These are phyloP conservation scores for Cadophora malorum DNA, from an alignment of 2,329 filamentous ascomycete species.

Conservation along the genomic window DNA sequence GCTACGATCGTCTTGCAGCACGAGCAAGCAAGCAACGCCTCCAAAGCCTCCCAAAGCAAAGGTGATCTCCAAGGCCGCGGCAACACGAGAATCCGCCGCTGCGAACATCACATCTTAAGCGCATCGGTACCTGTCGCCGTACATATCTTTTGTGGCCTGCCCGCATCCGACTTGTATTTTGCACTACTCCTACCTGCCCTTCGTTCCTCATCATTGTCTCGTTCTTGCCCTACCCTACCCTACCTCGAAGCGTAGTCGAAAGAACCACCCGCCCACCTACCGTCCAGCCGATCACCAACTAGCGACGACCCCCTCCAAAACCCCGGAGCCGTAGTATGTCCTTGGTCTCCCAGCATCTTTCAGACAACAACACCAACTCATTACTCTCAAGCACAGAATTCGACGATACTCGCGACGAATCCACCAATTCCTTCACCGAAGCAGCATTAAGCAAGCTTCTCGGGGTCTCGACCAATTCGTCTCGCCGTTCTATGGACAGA, in stretches of 20 bases:
- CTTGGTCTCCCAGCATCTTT: constrained; percentile 44
- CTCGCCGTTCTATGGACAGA: constrained; percentile 60
- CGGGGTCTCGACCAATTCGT: constrained; percentile 39
- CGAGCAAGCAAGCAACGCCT: constrained; percentile 9
- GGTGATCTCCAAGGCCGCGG: constrained; percentile 13
- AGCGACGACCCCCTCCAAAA: constrained; percentile 32
- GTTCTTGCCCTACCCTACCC: not conserved
- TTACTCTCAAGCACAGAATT: constrained; percentile 34
- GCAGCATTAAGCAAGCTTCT: constrained; percentile 44
- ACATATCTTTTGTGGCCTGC: not conserved
- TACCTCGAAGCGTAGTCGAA: not conserved
- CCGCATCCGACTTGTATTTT: not conserved
- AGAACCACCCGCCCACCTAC: not conserved
- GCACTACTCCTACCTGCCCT: not conserved
- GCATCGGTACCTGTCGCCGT: constrained; percentile 18
- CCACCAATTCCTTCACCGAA: constrained; percentile 33
- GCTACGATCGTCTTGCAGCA: constrained; percentile 29
- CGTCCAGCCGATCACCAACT: constrained; percentile 18
- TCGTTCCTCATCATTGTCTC: not conserved
- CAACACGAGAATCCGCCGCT: constrained; percentile 1
- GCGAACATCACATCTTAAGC: not conserved
- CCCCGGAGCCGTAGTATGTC: constrained; percentile 45
- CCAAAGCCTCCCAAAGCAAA: not conserved
- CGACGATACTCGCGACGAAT: constrained; percentile 23
- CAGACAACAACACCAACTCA: constrained; percentile 35